These are phyloP conservation scores for Erodium moschatum DNA, from an alignment of 441 rosid genomes.

Conservation along the genomic window DNA sequence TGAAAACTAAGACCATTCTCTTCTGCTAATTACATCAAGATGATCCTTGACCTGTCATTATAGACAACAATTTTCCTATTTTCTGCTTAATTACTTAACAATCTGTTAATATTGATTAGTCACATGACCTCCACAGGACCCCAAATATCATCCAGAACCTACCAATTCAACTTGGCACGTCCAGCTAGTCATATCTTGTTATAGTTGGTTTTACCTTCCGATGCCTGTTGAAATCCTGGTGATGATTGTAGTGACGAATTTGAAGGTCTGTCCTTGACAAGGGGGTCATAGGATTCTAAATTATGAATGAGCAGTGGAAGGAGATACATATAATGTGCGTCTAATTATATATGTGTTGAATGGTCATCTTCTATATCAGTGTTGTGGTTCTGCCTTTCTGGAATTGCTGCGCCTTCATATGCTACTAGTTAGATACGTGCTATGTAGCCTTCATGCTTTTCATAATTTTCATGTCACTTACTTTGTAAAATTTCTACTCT, in stretches of 20 bases:
- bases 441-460: background rate
- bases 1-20: background rate
- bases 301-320: background rate
- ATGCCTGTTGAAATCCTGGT: background rate
- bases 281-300: background rate
- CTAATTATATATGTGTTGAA: background rate
- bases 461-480: background rate
- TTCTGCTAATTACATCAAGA: background rate
- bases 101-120: background rate
- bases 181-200: background rate
- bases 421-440: no score
- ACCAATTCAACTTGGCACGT: background rate
- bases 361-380: background rate
- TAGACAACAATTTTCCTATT: background rate
- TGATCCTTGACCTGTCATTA: background rate
- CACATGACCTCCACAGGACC: background rate
- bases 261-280: background rate
- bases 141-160: background rate
- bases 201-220: background rate
- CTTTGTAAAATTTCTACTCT: background rate
- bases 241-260: background rate
- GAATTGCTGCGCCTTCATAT: background rate
- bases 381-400: constrained; percentile 1
- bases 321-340: background rate
- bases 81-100: no score